Conservation (phyloP, 495 filamentous ascomycete genomes). For the Letharia lupina region DNA sequence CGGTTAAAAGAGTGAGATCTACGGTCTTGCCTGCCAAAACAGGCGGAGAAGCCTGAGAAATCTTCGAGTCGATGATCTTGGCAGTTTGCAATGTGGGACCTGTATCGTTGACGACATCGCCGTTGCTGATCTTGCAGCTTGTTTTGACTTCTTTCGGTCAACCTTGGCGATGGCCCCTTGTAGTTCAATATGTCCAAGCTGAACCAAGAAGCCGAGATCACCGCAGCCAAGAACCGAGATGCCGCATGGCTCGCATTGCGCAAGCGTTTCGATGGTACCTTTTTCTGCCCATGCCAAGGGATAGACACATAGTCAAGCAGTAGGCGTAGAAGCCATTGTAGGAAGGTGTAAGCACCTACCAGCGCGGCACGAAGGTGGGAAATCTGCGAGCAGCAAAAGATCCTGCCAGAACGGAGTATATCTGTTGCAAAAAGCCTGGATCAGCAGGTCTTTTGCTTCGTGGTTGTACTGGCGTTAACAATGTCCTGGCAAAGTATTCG, state of each 20-base stretch:
- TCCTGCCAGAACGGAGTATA: conserved; percentile 28
- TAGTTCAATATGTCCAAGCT: conserved; percentile 43
- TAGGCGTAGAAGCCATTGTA: conserved; percentile 42
- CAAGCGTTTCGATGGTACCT: not conserved
- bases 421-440: conserved; percentile 1
- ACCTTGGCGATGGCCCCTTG: not conserved
- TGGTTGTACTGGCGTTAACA: not conserved
- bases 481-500: not conserved
- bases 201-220: conserved; percentile 42
- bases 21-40: conserved; percentile 66
- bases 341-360: conserved; percentile 65
- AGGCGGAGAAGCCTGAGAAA: conserved; percentile 25
- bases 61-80: not conserved
- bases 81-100: not conserved
- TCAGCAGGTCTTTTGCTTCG: conserved; percentile 1
- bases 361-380: conserved; percentile 69
- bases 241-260: conserved; percentile 7
- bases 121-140: not conserved
- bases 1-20: conserved; percentile 80
- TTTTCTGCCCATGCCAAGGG: not conserved
- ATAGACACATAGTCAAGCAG: conserved; percentile 8
- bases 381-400: conserved; percentile 48
- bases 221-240: conserved; percentile 36
- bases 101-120: not conserved
- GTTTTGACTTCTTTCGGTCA: not conserved